phyloP scores from a whole-genome alignment of 352 stramenopile species.

The Phytophthora cryptogea region DNA sequence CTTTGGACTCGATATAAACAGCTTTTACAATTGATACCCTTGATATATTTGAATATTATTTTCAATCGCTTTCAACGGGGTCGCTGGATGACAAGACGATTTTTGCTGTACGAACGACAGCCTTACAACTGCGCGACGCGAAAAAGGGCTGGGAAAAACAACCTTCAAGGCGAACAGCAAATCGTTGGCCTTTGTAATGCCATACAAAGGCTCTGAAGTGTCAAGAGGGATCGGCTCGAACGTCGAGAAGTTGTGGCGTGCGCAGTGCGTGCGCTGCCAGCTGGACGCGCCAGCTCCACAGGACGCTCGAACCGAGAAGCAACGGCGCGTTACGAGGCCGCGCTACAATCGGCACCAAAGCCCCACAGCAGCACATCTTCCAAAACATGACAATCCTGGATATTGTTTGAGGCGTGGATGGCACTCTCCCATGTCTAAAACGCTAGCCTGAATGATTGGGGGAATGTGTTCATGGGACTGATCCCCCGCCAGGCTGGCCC shows the following conservation, averaged over 20 bases:
- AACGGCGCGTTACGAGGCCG: conserved; percentile 8
- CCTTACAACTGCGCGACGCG: conserved; percentile 28
- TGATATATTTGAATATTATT: background rate
- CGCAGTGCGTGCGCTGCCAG: conserved; percentile 32
- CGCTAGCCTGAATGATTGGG: conserved; percentile 12
- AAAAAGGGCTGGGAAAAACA: conserved; percentile 18
- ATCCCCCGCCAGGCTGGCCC: too few relatives aligned
- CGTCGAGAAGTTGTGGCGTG: conserved; percentile 39
- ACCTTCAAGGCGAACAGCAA: conserved; percentile 13
- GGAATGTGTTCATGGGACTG: conserved; percentile 16
- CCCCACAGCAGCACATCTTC: conserved; percentile 13
- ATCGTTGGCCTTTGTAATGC: conserved; percentile 14
- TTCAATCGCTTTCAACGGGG: background rate
- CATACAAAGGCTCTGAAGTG: background rate
- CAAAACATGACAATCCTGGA: background rate
- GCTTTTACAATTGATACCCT: background rate
- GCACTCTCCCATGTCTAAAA: conserved; percentile 13
- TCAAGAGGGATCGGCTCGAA: conserved; percentile 36
- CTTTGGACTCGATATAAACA: too few relatives aligned
- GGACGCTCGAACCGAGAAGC: background rate
- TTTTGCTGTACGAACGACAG: conserved; percentile 25
- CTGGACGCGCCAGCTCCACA: conserved; percentile 11
- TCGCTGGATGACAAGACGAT: background rate
- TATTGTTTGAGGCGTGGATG: background rate
- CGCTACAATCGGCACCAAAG: conserved; percentile 7